Base-by-base conservation (phyloP, 2,329 filamentous ascomycete genomes). In the Fusarium continuum region DNA sequence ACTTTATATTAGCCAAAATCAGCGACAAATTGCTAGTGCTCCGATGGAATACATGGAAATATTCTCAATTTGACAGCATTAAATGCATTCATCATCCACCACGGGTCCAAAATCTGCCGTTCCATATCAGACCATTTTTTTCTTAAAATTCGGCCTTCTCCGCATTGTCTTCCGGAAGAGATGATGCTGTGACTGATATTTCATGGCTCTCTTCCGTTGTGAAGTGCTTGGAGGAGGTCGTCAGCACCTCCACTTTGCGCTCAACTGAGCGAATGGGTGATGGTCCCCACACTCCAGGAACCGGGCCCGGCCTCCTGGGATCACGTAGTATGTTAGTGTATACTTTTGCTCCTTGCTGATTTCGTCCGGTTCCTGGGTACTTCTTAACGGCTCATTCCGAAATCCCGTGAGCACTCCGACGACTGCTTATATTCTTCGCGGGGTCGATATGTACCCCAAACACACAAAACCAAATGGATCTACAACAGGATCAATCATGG, bases 221-320 rank as follows among this genome's bases (percentile, higher is more conserved):
- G 45, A 25, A 16, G 1, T n/a, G n/a, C n/a, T n/a, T n/a, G n/a
- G n/a, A n/a, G n/a, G n/a, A n/a, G n/a, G n/a, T 31, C 14, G 22
- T 8, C 2, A 31, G 1, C 14, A 16, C 26, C 10, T 14, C 11
- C 11, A 13, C 14, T 9, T 20, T 13, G 1, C 8, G 20, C 4
- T 16, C 3, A 20, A n/a, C n/a, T 36, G 13, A 49, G 17, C 53
- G 48, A 58, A 57, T 59, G 32, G 34, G 11, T 16, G 23, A 43
- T 2, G 19, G n/a, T 36, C 44, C 56, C 54, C 48, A 46, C 29
- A 29, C 41, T 55, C 48, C 34, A 59, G 28, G n/a, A n/a, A n/a
- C n/a, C n/a, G n/a, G n/a, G n/a, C n/a, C n/a, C n/a, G n/a, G n/a
- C n/a, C n/a, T n/a, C n/a, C n/a, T n/a, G n/a, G n/a, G n/a, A n/a